Evolutionary conservation across 306 rosid species (phyloP).

Genomic region (Hippophae gyantsensis): DNA sequence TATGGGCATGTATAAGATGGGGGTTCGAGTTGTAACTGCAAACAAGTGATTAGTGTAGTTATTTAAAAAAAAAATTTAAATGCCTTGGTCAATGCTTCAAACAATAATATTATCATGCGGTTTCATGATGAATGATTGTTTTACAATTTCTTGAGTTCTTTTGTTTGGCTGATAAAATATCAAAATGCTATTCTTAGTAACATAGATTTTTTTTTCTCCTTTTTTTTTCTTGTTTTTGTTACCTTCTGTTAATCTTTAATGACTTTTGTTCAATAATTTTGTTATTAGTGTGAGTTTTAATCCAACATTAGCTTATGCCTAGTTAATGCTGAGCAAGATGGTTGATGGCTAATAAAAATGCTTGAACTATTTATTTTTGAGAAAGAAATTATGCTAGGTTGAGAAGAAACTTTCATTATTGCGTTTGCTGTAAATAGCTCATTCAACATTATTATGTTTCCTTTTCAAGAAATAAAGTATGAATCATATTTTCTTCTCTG

Average conservation of each 20-base stretch:
- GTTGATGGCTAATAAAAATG: background rate
- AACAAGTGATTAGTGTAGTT: no score
- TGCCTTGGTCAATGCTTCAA: background rate
- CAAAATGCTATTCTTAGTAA: background rate
- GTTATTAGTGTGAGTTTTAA: background rate
- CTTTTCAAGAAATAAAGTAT: no score
- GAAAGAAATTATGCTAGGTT: background rate
- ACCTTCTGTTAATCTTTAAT: background rate
- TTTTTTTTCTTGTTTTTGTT: background rate
- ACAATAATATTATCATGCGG: no score
- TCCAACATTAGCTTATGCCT: background rate
- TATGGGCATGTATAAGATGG: no score
- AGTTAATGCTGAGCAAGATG: constrained; percentile 3
- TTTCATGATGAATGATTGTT: no score
- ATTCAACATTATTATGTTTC: no score
- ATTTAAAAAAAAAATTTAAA: no score
- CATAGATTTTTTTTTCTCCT: background rate
- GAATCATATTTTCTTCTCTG: no score
- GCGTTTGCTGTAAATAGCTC: background rate
- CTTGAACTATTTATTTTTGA: background rate
- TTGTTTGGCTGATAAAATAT: background rate
- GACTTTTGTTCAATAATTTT: background rate
- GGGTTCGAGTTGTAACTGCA: no score
- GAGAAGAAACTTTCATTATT: background rate
- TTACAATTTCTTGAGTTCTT: no score